phyloP scores from a whole-genome alignment of 345 rosid genomes.

The Lepidium africanum region DNA sequence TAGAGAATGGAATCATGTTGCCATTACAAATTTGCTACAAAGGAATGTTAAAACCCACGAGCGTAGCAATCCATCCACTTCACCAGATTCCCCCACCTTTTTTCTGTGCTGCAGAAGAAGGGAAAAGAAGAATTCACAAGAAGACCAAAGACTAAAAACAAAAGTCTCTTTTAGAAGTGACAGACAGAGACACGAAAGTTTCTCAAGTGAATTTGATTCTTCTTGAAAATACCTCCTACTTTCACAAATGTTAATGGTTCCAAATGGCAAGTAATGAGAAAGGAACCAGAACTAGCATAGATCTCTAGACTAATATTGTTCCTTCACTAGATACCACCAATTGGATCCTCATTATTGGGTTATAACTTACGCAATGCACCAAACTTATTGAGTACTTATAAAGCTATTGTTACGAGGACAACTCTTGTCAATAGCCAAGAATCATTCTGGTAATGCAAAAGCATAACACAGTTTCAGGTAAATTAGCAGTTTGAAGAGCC shows the following conservation, averaged over 20 bases:
- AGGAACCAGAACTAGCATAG: not conserved
- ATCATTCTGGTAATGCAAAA: not conserved
- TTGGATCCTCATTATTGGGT: not conserved
- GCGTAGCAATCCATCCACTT: conserved; percentile 13
- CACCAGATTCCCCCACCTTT: conserved; percentile 12
- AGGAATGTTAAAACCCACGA: conserved; percentile 15
- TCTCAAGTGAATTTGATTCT: conserved; percentile 3
- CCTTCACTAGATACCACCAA: not conserved
- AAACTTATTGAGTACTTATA: not conserved
- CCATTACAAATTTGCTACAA: conserved; percentile 22
- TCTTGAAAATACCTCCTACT: not conserved
- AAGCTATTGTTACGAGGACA: not conserved
- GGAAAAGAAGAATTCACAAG: not conserved
- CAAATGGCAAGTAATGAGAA: not conserved
- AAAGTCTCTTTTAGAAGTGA: not conserved
- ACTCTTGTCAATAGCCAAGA: not conserved
- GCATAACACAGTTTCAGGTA: not conserved
- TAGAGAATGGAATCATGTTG: conserved; percentile 15
- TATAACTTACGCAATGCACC: not conserved
- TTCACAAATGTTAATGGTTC: not conserved
- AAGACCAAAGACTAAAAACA: conserved; percentile 2
- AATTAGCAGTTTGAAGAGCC: not conserved
- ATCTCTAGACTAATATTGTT: not conserved
- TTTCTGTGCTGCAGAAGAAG: not conserved
- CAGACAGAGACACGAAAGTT: not conserved